phyloP scores from a whole-genome alignment of 805 yeast species.

The Spathaspora gorwiae region DNA sequence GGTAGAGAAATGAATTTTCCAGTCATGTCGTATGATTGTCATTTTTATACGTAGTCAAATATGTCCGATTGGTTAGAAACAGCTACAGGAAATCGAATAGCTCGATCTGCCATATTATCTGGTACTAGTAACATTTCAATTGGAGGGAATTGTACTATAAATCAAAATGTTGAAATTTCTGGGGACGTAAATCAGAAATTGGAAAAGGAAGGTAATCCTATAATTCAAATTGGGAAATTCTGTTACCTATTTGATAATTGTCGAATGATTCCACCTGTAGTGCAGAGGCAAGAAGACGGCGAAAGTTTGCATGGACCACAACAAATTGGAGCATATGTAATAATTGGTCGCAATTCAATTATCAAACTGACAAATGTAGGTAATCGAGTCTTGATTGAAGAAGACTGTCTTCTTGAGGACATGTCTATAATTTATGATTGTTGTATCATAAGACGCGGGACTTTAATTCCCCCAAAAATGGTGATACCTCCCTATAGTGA shows the following conservation, averaged over 20 bases:
- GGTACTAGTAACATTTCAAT: slow-evolving; percentile 43
- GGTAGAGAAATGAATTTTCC: no score
- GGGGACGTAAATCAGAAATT: slow-evolving; percentile 24
- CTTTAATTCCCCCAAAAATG: slow-evolving; percentile 36
- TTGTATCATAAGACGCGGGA: slow-evolving; percentile 40
- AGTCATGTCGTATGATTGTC: no score
- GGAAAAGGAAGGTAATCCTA: slow-evolving; percentile 11
- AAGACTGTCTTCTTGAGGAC: slow-evolving; percentile 31
- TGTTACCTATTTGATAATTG: slow-evolving; percentile 33
- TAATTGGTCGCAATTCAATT: slow-evolving; percentile 31
- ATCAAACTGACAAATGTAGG: slow-evolving; percentile 42
- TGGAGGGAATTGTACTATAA: slow-evolving; percentile 44
- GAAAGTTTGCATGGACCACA: slow-evolving; percentile 8
- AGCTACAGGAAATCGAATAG: slow-evolving; percentile 46
- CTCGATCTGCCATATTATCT: slow-evolving; percentile 37
- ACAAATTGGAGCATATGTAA: slow-evolving; percentile 44
- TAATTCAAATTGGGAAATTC: slow-evolving; percentile 44
- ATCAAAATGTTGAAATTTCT: slow-evolving; percentile 26
- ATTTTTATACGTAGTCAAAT: no score
- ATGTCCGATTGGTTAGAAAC: slow-evolving; percentile 30
- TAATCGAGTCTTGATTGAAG: slow-evolving; percentile 45
- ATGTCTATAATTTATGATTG: slow-evolving; percentile 47
- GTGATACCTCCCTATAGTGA: slow-evolving; percentile 51
- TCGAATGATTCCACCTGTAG: slow-evolving; percentile 16
- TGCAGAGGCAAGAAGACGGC: background rate